Conservation (phyloP, 2,329 filamentous ascomycete species). For the Falciphora oryzae region DNA sequence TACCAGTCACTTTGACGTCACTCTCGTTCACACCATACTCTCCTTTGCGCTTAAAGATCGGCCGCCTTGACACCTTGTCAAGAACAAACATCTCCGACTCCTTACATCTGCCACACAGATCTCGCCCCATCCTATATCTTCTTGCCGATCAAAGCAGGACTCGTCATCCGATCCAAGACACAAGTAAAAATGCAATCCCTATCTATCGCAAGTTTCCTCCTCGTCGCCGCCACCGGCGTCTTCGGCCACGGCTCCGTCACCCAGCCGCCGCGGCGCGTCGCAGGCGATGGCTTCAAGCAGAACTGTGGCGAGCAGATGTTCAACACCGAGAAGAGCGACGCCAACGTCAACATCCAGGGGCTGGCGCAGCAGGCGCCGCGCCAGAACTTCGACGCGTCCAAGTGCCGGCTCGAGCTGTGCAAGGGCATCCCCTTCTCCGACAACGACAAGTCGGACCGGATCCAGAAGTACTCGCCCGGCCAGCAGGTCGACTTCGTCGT, state of each 20-base stretch:
- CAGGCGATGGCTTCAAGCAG: slow-evolving; percentile 43
- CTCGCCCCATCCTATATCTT: neutral
- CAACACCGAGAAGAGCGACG: slow-evolving; percentile 46
- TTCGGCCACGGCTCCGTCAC: slow-evolving; percentile 48
- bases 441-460: slow-evolving; percentile 38
- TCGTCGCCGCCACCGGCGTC: slow-evolving; percentile 36
- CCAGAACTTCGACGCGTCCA: slow-evolving; percentile 42
- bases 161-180: neutral
- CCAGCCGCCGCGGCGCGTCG: slow-evolving; percentile 40
- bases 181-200: slow-evolving; percentile 15
- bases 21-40: neutral
- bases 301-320: slow-evolving; percentile 50
- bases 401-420: slow-evolving; percentile 49
- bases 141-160: too few relatives aligned
- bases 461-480: slow-evolving; percentile 46
- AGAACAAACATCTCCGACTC: neutral
- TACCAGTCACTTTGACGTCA: neutral
- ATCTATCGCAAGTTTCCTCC: slow-evolving; percentile 14
- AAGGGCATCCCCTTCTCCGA: slow-evolving; percentile 53
- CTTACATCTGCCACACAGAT: neutral
- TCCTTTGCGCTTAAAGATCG: neutral
- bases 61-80: neutral
- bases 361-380: slow-evolving; percentile 41
- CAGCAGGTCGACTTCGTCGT: slow-evolving; percentile 37
- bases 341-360: slow-evolving; percentile 52